Conservation (phyloP, 2,329 filamentous ascomycete genomes). For the Graphilbum ipis-grandicollis region DNA sequence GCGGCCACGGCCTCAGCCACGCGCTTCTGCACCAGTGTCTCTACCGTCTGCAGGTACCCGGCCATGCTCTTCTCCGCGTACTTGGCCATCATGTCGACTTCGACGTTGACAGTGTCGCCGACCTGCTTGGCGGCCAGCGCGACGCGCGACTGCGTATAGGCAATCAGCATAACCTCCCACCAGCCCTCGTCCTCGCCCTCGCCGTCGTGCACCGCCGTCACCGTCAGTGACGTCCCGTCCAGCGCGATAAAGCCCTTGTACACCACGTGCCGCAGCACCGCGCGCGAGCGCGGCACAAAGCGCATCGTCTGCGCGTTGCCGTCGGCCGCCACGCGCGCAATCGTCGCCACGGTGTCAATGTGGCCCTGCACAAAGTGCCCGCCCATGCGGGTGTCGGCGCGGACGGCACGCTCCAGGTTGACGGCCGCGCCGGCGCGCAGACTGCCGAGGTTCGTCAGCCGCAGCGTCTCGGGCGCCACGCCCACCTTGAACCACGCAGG, state of each 20-base stretch:
- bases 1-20: conserved; percentile 48
- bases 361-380: conserved; percentile 97
- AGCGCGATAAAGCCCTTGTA: conserved; percentile 93
- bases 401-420: conserved; percentile 88
- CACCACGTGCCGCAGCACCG: conserved; percentile 69
- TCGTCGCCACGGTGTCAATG: conserved; percentile 74
- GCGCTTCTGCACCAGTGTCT: conserved; percentile 57
- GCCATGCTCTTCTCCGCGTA: conserved; percentile 81
- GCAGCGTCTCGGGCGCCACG: conserved; percentile 86
- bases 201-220: conserved; percentile 69
- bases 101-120: conserved; percentile 75
- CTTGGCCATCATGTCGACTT: conserved; percentile 79
- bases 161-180: conserved; percentile 95
- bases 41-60: conserved; percentile 50
- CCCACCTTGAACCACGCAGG: conserved; percentile 78
- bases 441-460: conserved; percentile 80
- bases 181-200: conserved; percentile 33
- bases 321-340: conserved; percentile 57
- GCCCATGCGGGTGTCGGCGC: conserved; percentile 85
- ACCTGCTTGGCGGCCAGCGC: conserved; percentile 62
- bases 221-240: conserved; percentile 85
- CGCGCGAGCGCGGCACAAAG: conserved; percentile 48
- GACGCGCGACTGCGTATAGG: conserved; percentile 88
- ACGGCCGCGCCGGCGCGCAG: conserved; percentile 50
- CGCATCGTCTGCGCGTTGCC: conserved; percentile 83